Base-by-base conservation (phyloP, 495 filamentous ascomycete genomes). In the Xylaria telfairii region DNA sequence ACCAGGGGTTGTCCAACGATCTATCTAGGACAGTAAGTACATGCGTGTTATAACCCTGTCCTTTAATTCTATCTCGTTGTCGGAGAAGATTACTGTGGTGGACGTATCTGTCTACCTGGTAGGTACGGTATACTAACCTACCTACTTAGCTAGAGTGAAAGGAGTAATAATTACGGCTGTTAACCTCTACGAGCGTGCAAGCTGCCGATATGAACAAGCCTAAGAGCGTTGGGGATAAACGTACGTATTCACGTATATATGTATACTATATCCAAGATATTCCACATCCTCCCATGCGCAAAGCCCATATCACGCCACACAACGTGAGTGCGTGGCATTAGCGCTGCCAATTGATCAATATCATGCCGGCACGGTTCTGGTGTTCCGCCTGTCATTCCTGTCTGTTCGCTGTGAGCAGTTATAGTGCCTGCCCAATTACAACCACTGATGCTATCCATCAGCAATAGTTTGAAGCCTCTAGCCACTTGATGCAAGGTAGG, bases 151-250 rank as follows among this genome's bases (percentile, higher is more conserved):
- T 60, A 60, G 28, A 42, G 59, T 15, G 21, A 62, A 26, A 62
- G 34, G 8, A 28, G 32, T 42, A 44, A 21, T 24, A 19, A 21
- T 34, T 34, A 64, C 67, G 67, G 57, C 57, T 69, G 46, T 19
- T 34, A 24, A 26, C 67, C 32, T 49, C 32, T 54, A 69, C 67
- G 67, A 69, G 60, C 12, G 44, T 69, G 67, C 67, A 69, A 63
- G 67, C 46, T 41, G 13, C 67, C 67, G 67, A 63, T n/a, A 19
- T 15, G 49, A 56, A 42, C 49, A 17, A 19, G n/a, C 46, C 19
- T 26, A 8, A 21, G 8, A 65, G 24, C 15, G 34, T 59, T 30
- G 8, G 28, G 56, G 44, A 39, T 32, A 19, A 47, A 42, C 32
- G 13, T 21, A 42, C 4, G 7, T 59, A 30, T 13, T 5, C 15